Percentiles rank a stretch among this genome's conserved stretches.
Evolutionary conservation across 768 basidiomycete genomes (phyloP).

Genomic region (Mycena galopus): DNA sequence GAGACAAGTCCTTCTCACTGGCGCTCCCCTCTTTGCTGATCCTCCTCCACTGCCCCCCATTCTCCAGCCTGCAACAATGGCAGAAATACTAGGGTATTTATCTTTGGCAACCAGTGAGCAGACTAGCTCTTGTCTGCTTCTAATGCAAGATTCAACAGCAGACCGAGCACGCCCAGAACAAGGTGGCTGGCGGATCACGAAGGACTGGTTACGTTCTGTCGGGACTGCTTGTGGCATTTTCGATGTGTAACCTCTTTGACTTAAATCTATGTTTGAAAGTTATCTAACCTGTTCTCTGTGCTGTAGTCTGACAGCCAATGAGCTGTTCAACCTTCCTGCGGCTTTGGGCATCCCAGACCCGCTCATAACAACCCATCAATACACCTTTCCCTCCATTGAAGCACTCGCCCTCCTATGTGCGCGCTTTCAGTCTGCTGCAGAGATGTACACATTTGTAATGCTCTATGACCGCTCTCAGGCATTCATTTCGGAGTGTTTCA

Average conservation of each 20-base stretch:
- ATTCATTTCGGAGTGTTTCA: slow-evolving; percentile 35
- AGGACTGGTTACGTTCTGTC: slow-evolving; percentile 27
- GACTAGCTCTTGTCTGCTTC: background rate
- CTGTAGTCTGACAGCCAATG: slow-evolving; percentile 16
- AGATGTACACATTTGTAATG: slow-evolving; percentile 29
- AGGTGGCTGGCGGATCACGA: slow-evolving; percentile 23
- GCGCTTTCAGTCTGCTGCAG: slow-evolving; percentile 29
- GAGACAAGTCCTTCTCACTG: no score
- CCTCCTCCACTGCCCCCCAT: background rate
- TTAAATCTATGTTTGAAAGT: no score
- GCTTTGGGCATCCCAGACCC: slow-evolving; percentile 22
- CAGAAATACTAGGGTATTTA: background rate
- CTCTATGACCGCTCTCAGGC: slow-evolving; percentile 36
- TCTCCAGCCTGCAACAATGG: background rate
- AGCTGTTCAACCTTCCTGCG: slow-evolving; percentile 6
- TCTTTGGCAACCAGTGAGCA: background rate
- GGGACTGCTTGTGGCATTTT: slow-evolving; percentile 14
- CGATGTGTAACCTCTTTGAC: background rate
- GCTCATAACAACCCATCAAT: slow-evolving; percentile 8
- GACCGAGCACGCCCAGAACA: background rate
- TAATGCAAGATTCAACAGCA: background rate
- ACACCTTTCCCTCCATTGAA: slow-evolving; percentile 24
- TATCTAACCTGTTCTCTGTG: no score
- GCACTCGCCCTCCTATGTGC: slow-evolving; percentile 31
- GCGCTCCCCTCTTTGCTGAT: background rate